Conservation (phyloP, 345 rosid genomes). For the Abelmoschus esculentus region DNA sequence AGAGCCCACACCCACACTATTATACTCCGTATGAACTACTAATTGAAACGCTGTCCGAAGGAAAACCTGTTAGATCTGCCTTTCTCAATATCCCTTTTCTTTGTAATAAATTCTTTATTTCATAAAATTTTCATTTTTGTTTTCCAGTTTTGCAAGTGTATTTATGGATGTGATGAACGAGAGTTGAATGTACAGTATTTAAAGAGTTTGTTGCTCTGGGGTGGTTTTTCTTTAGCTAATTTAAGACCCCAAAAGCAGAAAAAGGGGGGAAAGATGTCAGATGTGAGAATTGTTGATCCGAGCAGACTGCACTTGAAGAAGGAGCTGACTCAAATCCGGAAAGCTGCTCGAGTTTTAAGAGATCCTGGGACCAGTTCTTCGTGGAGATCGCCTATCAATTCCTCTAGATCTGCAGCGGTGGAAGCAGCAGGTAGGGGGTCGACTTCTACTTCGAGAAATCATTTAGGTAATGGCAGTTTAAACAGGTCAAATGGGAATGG, state of each 20-base stretch:
- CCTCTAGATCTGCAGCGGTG: constrained; percentile 53
- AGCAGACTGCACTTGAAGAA: constrained; percentile 72
- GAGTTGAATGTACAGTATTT: constrained; percentile 9
- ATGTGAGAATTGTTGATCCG: constrained; percentile 53
- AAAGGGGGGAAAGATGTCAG: constrained; percentile 31
- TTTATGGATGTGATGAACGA: constrained; percentile 5
- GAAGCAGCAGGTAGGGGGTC: constrained; percentile 17
- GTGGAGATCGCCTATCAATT: constrained; percentile 61
- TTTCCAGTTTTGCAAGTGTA: background rate
- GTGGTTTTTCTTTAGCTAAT: constrained; percentile 2
- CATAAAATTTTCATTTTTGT: background rate
- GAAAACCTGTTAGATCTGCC: constrained; percentile 14
- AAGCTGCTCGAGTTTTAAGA: constrained; percentile 74
- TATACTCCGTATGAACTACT: background rate
- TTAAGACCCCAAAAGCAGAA: background rate
- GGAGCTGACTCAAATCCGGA: constrained; percentile 87
- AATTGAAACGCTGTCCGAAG: background rate
- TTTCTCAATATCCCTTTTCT: background rate
- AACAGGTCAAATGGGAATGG: constrained; percentile 16
- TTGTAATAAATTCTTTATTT: background rate
- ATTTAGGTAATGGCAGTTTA: constrained; percentile 8
- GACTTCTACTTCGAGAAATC: no score
- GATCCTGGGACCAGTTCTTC: constrained; percentile 93
- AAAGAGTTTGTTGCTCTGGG: background rate
- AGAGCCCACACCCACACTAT: background rate